Conservation (phyloP, 768 basidiomycete species). For the Pholiota conissans region DNA sequence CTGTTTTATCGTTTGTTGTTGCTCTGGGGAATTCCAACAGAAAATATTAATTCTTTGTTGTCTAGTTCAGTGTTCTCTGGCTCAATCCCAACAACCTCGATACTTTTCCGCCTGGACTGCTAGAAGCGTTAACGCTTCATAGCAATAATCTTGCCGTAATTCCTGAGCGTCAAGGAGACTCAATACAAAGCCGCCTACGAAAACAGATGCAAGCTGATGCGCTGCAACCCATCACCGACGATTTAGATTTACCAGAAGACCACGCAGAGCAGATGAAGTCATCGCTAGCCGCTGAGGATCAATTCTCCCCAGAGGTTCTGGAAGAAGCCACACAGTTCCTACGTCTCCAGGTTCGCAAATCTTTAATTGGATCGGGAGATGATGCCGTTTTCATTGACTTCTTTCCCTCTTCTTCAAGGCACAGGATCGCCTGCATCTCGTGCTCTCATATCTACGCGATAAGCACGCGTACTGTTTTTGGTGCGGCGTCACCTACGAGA, state of each 20-base stretch:
- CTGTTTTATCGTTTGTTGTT: neutral
- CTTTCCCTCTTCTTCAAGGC: conserved; percentile 44
- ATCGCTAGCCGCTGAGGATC: conserved; percentile 26
- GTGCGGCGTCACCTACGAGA: conserved; percentile 79
- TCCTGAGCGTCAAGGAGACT: conserved; percentile 27
- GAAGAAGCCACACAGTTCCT: conserved; percentile 71
- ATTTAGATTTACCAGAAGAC: conserved; percentile 30
- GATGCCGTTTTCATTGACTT: conserved; percentile 10
- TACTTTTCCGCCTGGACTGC: conserved; percentile 65
- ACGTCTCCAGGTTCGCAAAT: conserved; percentile 52
- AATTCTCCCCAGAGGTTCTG: conserved; percentile 54
- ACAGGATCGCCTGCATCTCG: conserved; percentile 63
- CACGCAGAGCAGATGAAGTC: conserved; percentile 19
- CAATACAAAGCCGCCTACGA: conserved; percentile 55
- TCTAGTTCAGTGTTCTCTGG: conserved; percentile 82
- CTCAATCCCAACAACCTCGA: conserved; percentile 66
- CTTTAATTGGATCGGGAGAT: conserved; percentile 9
- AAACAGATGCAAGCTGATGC: conserved; percentile 77
- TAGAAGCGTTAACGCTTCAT: conserved; percentile 53
- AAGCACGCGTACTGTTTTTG: conserved; percentile 83
- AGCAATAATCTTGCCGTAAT: conserved; percentile 25
- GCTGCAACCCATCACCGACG: conserved; percentile 51
- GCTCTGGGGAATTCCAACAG: conserved; percentile 3
- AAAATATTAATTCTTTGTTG: conserved; percentile 8
- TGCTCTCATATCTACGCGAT: conserved; percentile 73